Percentiles rank a stretch among this genome's conserved stretches.
These are phyloP conservation scores for Globisporangium mamillatum DNA, from an alignment of 352 stramenopile species.

Conservation along the genomic window DNA sequence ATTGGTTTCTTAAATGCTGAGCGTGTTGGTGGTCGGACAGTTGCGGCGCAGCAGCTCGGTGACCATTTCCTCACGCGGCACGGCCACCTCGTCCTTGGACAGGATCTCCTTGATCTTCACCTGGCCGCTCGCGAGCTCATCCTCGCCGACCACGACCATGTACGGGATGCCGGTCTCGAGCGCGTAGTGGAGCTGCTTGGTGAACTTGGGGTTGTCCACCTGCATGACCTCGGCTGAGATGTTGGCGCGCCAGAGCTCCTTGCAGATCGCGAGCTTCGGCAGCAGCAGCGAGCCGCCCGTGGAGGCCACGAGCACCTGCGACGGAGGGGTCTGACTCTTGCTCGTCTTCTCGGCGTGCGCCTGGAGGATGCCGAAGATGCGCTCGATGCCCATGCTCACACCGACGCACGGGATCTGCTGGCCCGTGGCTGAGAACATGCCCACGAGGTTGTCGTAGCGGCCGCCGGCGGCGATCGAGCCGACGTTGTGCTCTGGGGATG, in stretches of 20 bases:
- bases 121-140: conserved; percentile 91
- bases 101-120: conserved; percentile 97
- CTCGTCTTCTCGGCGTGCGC: conserved; percentile 77
- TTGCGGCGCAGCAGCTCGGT: conserved; percentile 65
- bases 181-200: conserved; percentile 95
- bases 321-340: conserved; percentile 28
- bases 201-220: conserved; percentile 96
- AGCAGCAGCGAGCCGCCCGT: conserved; percentile 73
- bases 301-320: conserved; percentile 94
- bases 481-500: conserved; percentile 86
- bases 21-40: conserved; percentile 64
- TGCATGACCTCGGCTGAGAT: conserved; percentile 96
- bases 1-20: conserved; percentile 46
- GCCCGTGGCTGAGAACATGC: conserved; percentile 95
- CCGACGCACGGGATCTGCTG: conserved; percentile 97
- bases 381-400: conserved; percentile 98
- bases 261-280: conserved; percentile 69
- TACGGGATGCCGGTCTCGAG: conserved; percentile 94
- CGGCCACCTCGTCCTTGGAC: conserved; percentile 89
- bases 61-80: conserved; percentile 70
- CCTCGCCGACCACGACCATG: conserved; percentile 97
- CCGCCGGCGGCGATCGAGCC: conserved; percentile 97
- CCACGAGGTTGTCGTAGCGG: conserved; percentile 98
- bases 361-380: conserved; percentile 98
- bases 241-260: conserved; percentile 87